These are phyloP conservation scores for Colletotrichum cuscutae DNA, from an alignment of 2,329 filamentous ascomycete genomes.

Conservation along the genomic window DNA sequence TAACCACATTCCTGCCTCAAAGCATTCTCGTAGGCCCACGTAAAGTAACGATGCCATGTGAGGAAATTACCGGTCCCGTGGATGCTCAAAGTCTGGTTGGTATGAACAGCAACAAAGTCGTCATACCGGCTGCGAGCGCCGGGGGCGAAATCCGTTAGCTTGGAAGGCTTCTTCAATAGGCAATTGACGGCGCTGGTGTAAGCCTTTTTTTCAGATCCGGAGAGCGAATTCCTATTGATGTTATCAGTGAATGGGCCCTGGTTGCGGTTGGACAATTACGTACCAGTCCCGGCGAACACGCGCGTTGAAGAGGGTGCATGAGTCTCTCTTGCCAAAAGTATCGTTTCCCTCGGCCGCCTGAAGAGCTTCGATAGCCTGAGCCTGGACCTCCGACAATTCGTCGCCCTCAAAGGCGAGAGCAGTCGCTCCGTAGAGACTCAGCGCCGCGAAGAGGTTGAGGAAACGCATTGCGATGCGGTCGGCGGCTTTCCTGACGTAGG, in stretches of 20 bases:
- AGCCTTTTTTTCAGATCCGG: slow-evolving; percentile 34
- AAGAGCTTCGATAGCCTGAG: slow-evolving; percentile 4
- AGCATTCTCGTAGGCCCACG: slow-evolving; percentile 27
- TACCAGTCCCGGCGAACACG: slow-evolving; percentile 14
- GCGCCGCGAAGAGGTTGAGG: neutral
- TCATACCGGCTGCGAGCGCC: slow-evolving; percentile 32
- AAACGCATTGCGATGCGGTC: neutral
- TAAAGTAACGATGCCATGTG: slow-evolving; percentile 34
- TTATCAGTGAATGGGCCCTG: neutral
- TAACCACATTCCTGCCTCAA: slow-evolving; percentile 35
- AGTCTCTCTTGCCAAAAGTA: neutral
- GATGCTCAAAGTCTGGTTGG: slow-evolving; percentile 22
- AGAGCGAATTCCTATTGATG: slow-evolving; percentile 36
- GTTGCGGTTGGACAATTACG: rapidly evolving
- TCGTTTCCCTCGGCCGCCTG: neutral
- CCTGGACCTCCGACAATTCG: slow-evolving; percentile 15
- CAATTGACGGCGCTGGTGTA: slow-evolving; percentile 35
- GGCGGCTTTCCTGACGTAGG: neutral
- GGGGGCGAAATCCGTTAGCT: slow-evolving; percentile 29
- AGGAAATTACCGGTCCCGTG: slow-evolving; percentile 33
- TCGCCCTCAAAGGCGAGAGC: neutral
- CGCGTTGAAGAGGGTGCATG: slow-evolving; percentile 9
- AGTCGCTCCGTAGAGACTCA: neutral
- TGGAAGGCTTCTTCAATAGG: slow-evolving; percentile 16
- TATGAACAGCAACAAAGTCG: slow-evolving; percentile 35